A percentile compares a stretch with the other conserved stretches of the same genome.
Evolutionary conservation across 1,139 yeast species (phyloP).

Genomic region (Geotrichum macrosporum): DNA sequence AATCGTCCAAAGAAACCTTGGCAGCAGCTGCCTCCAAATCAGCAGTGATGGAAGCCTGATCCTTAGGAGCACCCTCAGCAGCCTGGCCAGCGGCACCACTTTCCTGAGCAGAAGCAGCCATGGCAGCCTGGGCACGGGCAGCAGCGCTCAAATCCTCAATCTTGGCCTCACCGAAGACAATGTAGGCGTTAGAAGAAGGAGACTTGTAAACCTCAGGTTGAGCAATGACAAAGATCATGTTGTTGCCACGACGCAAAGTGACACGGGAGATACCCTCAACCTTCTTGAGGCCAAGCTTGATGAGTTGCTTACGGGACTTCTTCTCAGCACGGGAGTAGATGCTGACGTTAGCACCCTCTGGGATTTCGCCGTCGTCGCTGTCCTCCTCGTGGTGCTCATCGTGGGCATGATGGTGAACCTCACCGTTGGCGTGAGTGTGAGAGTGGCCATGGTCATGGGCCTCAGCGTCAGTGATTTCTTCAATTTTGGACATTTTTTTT

Average conservation of each 20-base stretch:
- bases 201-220: constrained; percentile 94
- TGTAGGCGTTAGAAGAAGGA: constrained; percentile 63
- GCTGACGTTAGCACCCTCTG: constrained; percentile 84
- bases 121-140: constrained; percentile 24
- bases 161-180: constrained; percentile 95
- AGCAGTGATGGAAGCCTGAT: constrained; percentile 81
- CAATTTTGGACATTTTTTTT: constrained; percentile 29
- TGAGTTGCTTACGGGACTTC: constrained; percentile 90
- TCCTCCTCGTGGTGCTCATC: constrained; percentile 39
- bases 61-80: constrained; percentile 46
- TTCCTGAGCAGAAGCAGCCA: constrained; percentile 43
- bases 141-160: constrained; percentile 40
- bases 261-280: constrained; percentile 93
- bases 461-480: constrained; percentile 33
- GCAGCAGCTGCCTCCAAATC: constrained; percentile 82
- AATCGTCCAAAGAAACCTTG: constrained; percentile 34
- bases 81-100: constrained; percentile 49
- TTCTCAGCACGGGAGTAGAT: constrained; percentile 87
- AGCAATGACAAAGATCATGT: constrained; percentile 89
- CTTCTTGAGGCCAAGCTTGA: constrained; percentile 86
- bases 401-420: constrained; percentile 27
- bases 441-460: constrained; percentile 26
- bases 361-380: constrained; percentile 48
- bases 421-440: constrained; percentile 27
- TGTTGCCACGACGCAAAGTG: constrained; percentile 91